phyloP scores from a whole-genome alignment of 2,329 filamentous ascomycete species.

The Daldinia sp. region DNA sequence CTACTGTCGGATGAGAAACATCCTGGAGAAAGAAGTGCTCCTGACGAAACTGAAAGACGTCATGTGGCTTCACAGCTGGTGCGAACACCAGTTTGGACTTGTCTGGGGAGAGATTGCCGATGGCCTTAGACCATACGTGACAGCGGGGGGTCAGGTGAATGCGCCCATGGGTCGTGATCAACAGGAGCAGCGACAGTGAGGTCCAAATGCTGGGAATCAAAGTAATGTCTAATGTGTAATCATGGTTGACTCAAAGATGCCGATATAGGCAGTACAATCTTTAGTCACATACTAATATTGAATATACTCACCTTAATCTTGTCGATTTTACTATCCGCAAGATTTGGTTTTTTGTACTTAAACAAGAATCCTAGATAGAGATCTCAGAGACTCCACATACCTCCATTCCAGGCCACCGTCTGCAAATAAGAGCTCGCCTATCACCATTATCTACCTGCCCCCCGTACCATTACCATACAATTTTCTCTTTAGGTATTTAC shows the following conservation, averaged over 20 bases:
- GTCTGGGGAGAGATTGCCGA: slow-evolving; percentile 48
- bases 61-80: slow-evolving; percentile 51
- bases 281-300: slow-evolving; percentile 1
- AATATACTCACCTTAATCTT: slow-evolving; percentile 3
- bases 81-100: slow-evolving; percentile 49
- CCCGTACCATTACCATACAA: background rate
- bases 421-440: background rate
- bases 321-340: background rate
- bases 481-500: background rate
- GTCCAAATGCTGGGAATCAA: background rate
- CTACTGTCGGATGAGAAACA: slow-evolving; percentile 47
- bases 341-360: background rate
- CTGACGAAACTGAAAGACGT: slow-evolving; percentile 45
- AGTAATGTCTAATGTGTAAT: slow-evolving; percentile 39
- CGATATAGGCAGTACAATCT: slow-evolving; percentile 5
- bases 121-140: slow-evolving; percentile 35
- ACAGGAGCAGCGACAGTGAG: slow-evolving; percentile 6
- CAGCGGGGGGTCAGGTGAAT: slow-evolving; percentile 11
- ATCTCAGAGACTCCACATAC: background rate
- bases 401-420: background rate
- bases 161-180: slow-evolving; percentile 4
- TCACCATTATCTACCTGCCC: background rate
- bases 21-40: slow-evolving; percentile 45
- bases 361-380: background rate
- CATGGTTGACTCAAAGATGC: background rate